Conservation (phyloP, 352 stramenopile genomes). For the Globisporangium nodosum region DNA sequence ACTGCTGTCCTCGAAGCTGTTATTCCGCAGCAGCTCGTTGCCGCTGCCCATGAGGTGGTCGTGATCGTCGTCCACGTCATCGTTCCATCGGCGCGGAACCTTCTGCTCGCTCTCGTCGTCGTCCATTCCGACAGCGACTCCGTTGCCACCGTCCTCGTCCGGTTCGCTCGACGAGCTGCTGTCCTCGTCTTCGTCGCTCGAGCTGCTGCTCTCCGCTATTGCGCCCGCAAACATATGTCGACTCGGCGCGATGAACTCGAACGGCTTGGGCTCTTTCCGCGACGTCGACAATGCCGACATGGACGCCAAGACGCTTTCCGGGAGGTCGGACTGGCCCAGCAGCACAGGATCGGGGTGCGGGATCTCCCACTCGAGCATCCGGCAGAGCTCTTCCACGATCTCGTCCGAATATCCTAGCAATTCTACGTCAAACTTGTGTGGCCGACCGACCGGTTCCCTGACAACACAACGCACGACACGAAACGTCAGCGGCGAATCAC, state of each 20-base stretch:
- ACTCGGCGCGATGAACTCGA: slow-evolving; percentile 62
- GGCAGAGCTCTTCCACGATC: slow-evolving; percentile 77
- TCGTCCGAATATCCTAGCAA: slow-evolving; percentile 81
- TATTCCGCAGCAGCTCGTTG: slow-evolving; percentile 59
- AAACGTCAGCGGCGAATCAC: background rate
- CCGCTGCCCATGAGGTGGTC: slow-evolving; percentile 73
- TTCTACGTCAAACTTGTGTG: slow-evolving; percentile 83
- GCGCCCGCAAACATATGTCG: slow-evolving; percentile 75
- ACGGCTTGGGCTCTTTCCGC: slow-evolving; percentile 31
- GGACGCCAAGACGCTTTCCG: slow-evolving; percentile 17
- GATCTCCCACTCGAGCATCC: slow-evolving; percentile 72
- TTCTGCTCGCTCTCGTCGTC: slow-evolving; percentile 26
- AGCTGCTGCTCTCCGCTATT: slow-evolving; percentile 55
- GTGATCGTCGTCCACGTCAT: slow-evolving; percentile 44
- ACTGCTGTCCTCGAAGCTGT: slow-evolving; percentile 47
- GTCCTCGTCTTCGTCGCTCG: slow-evolving; percentile 46
- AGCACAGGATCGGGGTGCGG: slow-evolving; percentile 62
- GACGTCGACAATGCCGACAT: slow-evolving; percentile 14
- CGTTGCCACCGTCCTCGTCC: slow-evolving; percentile 23
- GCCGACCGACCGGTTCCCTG: slow-evolving; percentile 72
- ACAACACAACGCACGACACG: too few species aligned
- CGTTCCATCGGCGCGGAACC: slow-evolving; percentile 23
- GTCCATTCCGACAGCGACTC: slow-evolving; percentile 25
- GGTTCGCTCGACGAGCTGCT: slow-evolving; percentile 48
- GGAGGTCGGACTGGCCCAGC: slow-evolving; percentile 56